Base-by-base conservation (phyloP, 331 rosid genomes). In the Rosa hybrid region DNA sequence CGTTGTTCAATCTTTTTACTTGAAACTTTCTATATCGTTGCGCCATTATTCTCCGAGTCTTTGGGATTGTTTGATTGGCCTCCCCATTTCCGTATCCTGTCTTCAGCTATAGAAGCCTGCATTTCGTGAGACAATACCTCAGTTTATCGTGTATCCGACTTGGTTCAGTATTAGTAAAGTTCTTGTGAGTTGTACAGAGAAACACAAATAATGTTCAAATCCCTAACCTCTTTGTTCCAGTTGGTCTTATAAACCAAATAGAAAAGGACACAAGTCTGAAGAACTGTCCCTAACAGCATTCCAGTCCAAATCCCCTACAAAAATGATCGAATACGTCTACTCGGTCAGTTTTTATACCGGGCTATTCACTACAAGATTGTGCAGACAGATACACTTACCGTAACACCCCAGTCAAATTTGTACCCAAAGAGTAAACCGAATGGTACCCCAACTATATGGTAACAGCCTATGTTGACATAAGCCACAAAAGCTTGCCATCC, bases 401-500 rank as follows among this genome's bases (percentile, higher is more conserved):
- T 0, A 49, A 88, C 96, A 59, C 96, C 98, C 78, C 85, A 53
- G 20, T 84, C 46, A 46, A 94, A 77, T 51, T 23, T 10, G 82
- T 80, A 90, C 0, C 98, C 98, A 48, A 91, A 4, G 4, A 86
- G 0, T 3, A 94, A 89, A 10, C 98, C 98, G 12, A 91, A 73
- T 60, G 98, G 98, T 72, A 91, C 74, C 38, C 98, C 98, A 67
- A 94, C 71, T 0, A 87, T 11, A 73, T 91, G 91, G 81, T 92
- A 94, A 78, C 94, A 90, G 0, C 82, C 90, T 54, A 90, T 11
- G 75, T 91, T 94, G 0, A 94, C 90, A 44, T 92, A 91, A 38
- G 94, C 98, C 34, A 94, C 94, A 16, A 25, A 18, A 16, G 87
- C 74, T 25, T 94, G 98, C 97, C 98, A 94, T 0, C 96, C 97